Conservation (phyloP, 2,329 filamentous ascomycete species). For the Akanthomyces lecanii region DNA sequence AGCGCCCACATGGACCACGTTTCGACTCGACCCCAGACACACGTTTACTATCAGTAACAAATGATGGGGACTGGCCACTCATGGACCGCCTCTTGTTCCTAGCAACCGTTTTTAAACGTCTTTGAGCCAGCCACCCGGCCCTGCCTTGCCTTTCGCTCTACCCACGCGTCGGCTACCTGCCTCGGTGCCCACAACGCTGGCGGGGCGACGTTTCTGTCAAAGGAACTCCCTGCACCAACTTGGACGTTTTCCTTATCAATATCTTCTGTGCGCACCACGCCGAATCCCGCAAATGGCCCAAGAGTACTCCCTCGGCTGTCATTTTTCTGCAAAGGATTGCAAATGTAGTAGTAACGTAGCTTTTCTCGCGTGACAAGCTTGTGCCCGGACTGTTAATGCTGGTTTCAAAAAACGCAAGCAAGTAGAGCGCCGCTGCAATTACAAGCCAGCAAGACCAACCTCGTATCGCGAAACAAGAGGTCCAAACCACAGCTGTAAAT, state of each 20-base stretch:
- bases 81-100: background rate
- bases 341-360: too few relatives aligned
- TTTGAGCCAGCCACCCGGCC: background rate
- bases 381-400: background rate
- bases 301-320: background rate
- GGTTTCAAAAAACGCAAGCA: background rate
- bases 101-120: background rate
- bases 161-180: background rate
- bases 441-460: too few relatives aligned
- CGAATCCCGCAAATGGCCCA: background rate
- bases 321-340: background rate
- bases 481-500: too few relatives aligned
- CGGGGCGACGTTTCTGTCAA: background rate
- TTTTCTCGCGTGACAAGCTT: background rate
- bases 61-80: background rate
- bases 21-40: background rate
- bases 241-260: background rate
- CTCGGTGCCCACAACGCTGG: background rate
- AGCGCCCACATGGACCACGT: background rate
- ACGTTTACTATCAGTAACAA: background rate
- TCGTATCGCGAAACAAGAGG: too few relatives aligned
- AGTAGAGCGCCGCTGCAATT: too few relatives aligned
- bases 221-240: background rate
- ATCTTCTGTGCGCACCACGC: background rate
- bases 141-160: background rate